phyloP scores from a whole-genome alignment of 1,139 yeast species.

The Hyphopichia pseudoburtonii region DNA sequence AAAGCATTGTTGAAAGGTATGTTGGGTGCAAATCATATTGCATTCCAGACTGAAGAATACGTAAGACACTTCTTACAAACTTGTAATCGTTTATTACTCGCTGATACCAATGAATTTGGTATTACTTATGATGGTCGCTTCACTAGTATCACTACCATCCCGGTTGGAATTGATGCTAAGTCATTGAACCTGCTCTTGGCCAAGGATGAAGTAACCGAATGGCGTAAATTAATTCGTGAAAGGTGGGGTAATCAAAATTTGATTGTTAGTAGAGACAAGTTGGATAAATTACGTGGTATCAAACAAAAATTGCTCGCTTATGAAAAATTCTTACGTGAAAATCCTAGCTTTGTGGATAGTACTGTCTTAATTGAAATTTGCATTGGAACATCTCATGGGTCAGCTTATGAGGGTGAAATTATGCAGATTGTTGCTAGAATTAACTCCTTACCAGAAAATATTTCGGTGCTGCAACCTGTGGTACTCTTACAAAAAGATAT shows the following conservation, averaged over 20 bases:
- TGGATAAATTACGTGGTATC: conserved; percentile 85
- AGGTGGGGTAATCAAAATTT: conserved; percentile 73
- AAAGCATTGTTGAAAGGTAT: conserved; percentile 75
- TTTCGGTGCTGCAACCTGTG: conserved; percentile 81
- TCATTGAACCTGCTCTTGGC: conserved; percentile 49
- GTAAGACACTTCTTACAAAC: conserved; percentile 93
- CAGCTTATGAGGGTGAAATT: conserved; percentile 67
- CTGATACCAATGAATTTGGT: conserved; percentile 80
- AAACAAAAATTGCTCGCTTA: conserved; percentile 86
- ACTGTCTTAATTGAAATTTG: conserved; percentile 85
- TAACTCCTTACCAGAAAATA: conserved; percentile 70
- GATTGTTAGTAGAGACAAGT: conserved; percentile 84
- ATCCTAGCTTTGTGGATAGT: conserved; percentile 69
- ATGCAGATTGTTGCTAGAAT: conserved; percentile 81
- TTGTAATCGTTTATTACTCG: conserved; percentile 76
- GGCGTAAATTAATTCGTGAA: conserved; percentile 72
- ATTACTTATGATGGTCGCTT: conserved; percentile 66
- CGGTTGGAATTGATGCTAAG: conserved; percentile 86
- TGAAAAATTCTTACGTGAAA: conserved; percentile 66
- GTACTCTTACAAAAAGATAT: conserved; percentile 85
- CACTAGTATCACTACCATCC: conserved; percentile 65
- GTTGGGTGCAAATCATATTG: conserved; percentile 83
- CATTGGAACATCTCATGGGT: conserved; percentile 54
- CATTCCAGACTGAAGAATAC: conserved; percentile 91
- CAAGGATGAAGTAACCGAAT: conserved; percentile 56